Conservation (phyloP, 2,329 filamentous ascomycete genomes). For the Ophiosphaerella herpotricha region DNA sequence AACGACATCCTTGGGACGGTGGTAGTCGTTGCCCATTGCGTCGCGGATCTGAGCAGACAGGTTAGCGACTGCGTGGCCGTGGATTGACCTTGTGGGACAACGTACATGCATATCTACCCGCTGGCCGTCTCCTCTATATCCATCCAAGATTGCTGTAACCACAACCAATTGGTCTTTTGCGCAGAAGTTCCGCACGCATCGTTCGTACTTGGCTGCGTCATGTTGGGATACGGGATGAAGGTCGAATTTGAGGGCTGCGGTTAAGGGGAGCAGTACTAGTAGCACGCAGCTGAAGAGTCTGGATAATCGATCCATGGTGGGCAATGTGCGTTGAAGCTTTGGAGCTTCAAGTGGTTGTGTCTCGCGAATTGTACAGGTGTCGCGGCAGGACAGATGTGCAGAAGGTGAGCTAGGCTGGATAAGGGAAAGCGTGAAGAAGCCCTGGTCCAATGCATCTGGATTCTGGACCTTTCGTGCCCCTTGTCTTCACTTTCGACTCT, state of each 20-base stretch:
- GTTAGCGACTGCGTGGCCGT: background rate
- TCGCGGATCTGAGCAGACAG: conserved; percentile 76
- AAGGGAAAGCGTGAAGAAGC: conserved; percentile 14
- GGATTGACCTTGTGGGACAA: conserved; percentile 21
- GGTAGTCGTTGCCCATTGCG: conserved; percentile 94
- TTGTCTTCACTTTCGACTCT: background rate
- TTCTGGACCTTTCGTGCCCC: background rate
- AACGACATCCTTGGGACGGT: conserved; percentile 83
- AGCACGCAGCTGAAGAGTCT: conserved; percentile 37
- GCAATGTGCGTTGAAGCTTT: conserved; percentile 12
- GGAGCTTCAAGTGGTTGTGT: conserved; percentile 22
- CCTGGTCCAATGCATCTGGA: conserved; percentile 1
- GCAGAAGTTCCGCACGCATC: conserved; percentile 97
- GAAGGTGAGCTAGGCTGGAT: conserved; percentile 31
- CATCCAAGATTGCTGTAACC: conserved; percentile 86
- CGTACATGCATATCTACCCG: conserved; percentile 89
- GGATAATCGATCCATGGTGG: conserved; percentile 43
- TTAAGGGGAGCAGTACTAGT: conserved; percentile 50
- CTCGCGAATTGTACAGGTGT: conserved; percentile 28
- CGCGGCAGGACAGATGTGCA: conserved; percentile 36
- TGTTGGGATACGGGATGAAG: conserved; percentile 70
- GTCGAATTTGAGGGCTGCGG: conserved; percentile 87
- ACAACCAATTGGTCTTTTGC: conserved; percentile 90
- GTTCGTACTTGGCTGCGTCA: conserved; percentile 69
- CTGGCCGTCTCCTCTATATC: conserved; percentile 90